Percentiles rank a stretch among this genome's conserved stretches.
phyloP scores from a whole-genome alignment of 192 early-diverging fungal species.

The Polychytrium aggregatum region DNA sequence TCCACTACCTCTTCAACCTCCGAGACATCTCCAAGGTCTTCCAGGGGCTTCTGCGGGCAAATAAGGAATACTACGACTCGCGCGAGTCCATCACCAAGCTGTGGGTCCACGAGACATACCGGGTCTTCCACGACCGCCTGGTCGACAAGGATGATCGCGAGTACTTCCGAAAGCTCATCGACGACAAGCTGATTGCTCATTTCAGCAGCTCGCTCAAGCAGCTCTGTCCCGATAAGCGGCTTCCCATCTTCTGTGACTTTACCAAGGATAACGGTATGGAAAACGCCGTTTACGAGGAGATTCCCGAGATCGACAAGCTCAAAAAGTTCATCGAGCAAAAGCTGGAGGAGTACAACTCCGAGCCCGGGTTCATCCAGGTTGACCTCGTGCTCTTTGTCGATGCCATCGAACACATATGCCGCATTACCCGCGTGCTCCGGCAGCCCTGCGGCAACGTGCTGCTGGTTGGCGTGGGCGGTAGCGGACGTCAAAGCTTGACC shows the following conservation, averaged over 20 bases:
- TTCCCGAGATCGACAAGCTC: conserved; percentile 27
- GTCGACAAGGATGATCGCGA: conserved; percentile 39
- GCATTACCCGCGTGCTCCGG: conserved; percentile 40
- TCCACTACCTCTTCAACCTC: conserved; percentile 51
- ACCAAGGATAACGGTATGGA: conserved; percentile 26
- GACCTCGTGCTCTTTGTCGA: conserved; percentile 43
- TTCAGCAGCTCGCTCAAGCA: conserved; percentile 31
- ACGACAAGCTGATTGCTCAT: conserved; percentile 37
- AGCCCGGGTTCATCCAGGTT: conserved; percentile 39
- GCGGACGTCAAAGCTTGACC: conserved; percentile 35
- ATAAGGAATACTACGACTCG: conserved; percentile 42
- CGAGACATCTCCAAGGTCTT: conserved; percentile 51
- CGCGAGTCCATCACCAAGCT: conserved; percentile 37
- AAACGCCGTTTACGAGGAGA: conserved; percentile 36
- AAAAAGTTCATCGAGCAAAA: conserved; percentile 42
- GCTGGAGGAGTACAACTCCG: conserved; percentile 40
- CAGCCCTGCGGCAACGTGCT: conserved; percentile 42
- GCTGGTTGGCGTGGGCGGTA: conserved; percentile 46
- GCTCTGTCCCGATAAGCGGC: conserved; percentile 32
- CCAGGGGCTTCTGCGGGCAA: conserved; percentile 43
- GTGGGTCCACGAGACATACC: conserved; percentile 39
- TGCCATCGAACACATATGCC: conserved; percentile 48
- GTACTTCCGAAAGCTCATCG: conserved; percentile 39
- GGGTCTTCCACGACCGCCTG: conserved; percentile 44
- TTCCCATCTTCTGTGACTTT: conserved; percentile 45